These are phyloP conservation scores for Calvatia gigantea DNA, from an alignment of 768 basidiomycete species.

Conservation along the genomic window DNA sequence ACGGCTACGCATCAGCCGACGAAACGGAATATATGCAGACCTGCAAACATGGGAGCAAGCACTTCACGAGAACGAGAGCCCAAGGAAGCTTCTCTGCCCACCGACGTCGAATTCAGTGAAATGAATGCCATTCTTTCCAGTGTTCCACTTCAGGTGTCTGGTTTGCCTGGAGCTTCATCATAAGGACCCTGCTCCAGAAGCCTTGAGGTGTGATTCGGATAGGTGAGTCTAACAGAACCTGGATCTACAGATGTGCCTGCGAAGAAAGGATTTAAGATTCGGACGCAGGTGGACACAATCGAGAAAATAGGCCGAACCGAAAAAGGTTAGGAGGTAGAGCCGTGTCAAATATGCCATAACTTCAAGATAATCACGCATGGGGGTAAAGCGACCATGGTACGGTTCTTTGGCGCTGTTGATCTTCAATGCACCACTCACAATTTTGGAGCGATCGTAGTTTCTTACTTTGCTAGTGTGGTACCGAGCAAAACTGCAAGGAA, in stretches of 20 bases:
- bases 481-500: background rate
- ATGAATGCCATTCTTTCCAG: constrained; percentile 22
- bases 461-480: background rate
- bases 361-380: constrained; percentile 20
- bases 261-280: constrained; percentile 35
- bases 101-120: constrained; percentile 29
- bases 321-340: constrained; percentile 38
- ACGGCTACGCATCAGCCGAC: constrained; percentile 31
- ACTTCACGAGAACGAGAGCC: constrained; percentile 17
- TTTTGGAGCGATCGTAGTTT: background rate
- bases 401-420: background rate
- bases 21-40: constrained; percentile 26
- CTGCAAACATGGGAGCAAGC: constrained; percentile 10
- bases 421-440: constrained; percentile 1
- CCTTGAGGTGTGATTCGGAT: constrained; percentile 30
- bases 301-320: constrained; percentile 30
- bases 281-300: constrained; percentile 26
- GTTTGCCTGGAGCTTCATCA: constrained; percentile 36
- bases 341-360: constrained; percentile 33
- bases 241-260: constrained; percentile 41
- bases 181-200: constrained; percentile 24
- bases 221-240: constrained; percentile 23
- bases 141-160: constrained; percentile 29
- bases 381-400: constrained; percentile 10
- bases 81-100: constrained; percentile 29